Evolutionary conservation across 1,284 basidiomycete genomes (phyloP).

Genomic region (Phellinidium pouzarii): DNA sequence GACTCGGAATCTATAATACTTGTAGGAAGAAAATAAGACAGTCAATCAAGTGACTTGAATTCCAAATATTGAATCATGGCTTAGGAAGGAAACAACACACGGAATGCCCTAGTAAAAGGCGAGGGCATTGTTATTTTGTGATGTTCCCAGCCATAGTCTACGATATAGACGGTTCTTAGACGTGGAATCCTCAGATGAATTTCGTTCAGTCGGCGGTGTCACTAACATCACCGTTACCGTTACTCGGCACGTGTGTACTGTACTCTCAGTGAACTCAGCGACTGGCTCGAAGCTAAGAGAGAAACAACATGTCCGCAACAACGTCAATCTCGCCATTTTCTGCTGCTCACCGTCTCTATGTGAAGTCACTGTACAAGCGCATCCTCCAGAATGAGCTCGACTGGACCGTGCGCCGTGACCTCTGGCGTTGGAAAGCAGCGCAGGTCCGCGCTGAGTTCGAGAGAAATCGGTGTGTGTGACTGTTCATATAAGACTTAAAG

Average conservation of each 20-base stretch:
- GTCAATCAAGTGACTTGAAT: constrained; percentile 1
- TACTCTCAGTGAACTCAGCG: not conserved
- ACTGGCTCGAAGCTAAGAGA: not conserved
- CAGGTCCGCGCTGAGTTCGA: constrained; percentile 91
- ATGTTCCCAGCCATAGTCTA: constrained; percentile 39
- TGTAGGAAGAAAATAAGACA: not conserved
- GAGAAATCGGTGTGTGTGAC: constrained; percentile 68
- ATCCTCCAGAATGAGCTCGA: constrained; percentile 81
- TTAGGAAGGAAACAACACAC: constrained; percentile 43
- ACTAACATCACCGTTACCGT: not conserved
- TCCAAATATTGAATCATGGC: constrained; percentile 46
- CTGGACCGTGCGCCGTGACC: constrained; percentile 81
- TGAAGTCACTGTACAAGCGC: constrained; percentile 88
- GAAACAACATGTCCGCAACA: constrained; percentile 1
- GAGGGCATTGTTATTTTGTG: constrained; percentile 56
- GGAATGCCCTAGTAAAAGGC: constrained; percentile 67
- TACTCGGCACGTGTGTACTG: not conserved
- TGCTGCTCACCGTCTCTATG: constrained; percentile 75
- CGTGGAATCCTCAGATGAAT: constrained; percentile 30
- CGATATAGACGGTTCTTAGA: not conserved
- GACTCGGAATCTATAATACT: too few relatives aligned
- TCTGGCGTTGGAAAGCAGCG: constrained; percentile 81
- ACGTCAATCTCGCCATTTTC: constrained; percentile 49
- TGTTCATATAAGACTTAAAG: too few relatives aligned
- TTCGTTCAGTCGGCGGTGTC: constrained; percentile 29